These are phyloP conservation scores for Lachancea meyersii DNA, from an alignment of 805 yeast species.

Conservation along the genomic window DNA sequence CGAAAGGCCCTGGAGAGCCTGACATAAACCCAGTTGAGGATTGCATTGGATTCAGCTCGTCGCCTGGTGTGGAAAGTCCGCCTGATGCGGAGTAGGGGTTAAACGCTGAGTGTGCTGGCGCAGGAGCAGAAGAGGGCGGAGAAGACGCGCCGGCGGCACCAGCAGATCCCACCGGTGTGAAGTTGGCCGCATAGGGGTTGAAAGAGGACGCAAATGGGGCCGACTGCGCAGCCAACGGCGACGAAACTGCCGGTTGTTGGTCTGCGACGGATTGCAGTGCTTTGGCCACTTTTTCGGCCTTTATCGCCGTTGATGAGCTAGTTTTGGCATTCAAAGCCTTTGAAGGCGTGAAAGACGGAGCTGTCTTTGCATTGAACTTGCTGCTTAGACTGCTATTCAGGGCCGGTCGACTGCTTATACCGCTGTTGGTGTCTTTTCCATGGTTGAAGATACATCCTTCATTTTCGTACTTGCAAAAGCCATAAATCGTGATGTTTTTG, in stretches of 20 bases:
- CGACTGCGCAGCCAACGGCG: constrained; percentile 4
- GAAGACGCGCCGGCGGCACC: constrained; percentile 18
- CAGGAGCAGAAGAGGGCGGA: constrained; percentile 9
- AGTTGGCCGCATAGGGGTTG: constrained; percentile 30
- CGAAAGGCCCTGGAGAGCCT: constrained; percentile 7
- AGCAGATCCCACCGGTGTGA: constrained; percentile 24
- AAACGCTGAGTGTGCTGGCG: constrained; percentile 4
- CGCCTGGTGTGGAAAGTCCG: constrained; percentile 1
- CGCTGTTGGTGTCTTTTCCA: constrained; percentile 32
- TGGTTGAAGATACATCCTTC: constrained; percentile 84
- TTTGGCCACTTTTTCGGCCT: constrained; percentile 8
- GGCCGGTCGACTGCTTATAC: neutral
- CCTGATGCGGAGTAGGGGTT: constrained; percentile 10
- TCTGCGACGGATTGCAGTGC: constrained; percentile 6
- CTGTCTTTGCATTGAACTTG: constrained; percentile 47
- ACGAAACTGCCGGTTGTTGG: constrained; percentile 1
- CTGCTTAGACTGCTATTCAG: constrained; percentile 9
- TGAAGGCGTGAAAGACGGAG: constrained; percentile 50
- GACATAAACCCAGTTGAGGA: constrained; percentile 2
- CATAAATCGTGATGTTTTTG: constrained; percentile 77
- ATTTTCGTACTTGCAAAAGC: constrained; percentile 79
- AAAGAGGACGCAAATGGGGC: constrained; percentile 21
- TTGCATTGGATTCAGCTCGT: constrained; percentile 4
- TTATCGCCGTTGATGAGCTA: constrained; percentile 5
- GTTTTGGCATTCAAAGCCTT: constrained; percentile 3